Evolutionary conservation across 129 eudicot species (phyloP).

Genomic region (Saussurea involucrata): DNA sequence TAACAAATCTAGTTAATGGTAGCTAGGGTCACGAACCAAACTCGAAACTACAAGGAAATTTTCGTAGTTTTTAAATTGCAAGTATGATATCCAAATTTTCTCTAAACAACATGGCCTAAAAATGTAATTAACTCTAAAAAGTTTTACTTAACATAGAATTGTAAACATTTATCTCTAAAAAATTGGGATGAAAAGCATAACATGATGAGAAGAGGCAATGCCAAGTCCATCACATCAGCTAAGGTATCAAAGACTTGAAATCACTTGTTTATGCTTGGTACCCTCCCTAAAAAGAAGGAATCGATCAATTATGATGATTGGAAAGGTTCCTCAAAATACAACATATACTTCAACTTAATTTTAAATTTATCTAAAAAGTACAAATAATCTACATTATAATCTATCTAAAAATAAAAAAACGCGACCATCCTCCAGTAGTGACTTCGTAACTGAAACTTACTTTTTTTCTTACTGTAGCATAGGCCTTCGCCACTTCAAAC

Average conservation of each 20-base stretch:
- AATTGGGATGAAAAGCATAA: neutral
- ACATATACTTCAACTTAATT: neutral
- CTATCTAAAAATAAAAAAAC: no score
- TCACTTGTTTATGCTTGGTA: conserved; percentile 24
- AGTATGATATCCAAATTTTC: neutral
- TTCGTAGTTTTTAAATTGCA: neutral
- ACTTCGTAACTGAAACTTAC: no score
- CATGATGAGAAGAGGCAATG: conserved; percentile 24
- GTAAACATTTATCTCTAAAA: neutral
- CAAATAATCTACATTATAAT: no score
- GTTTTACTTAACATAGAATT: neutral
- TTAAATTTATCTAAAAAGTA: no score
- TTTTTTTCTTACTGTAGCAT: no score
- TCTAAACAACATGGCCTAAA: neutral
- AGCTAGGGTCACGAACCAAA: neutral
- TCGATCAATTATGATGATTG: conserved; percentile 15
- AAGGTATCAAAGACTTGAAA: conserved; percentile 15
- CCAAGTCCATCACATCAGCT: conserved; percentile 23
- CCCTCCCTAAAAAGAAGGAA: conserved; percentile 26
- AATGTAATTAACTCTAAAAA: neutral
- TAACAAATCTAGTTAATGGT: neutral
- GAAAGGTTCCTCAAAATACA: neutral
- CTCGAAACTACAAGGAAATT: neutral
- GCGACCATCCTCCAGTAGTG: no score
- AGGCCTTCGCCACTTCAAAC: no score